A percentile compares a stretch with the other conserved stretches of the same genome.
Conservation (phyloP, 176 grass and related monocot species). For the Aegilops bicornis region DNA sequence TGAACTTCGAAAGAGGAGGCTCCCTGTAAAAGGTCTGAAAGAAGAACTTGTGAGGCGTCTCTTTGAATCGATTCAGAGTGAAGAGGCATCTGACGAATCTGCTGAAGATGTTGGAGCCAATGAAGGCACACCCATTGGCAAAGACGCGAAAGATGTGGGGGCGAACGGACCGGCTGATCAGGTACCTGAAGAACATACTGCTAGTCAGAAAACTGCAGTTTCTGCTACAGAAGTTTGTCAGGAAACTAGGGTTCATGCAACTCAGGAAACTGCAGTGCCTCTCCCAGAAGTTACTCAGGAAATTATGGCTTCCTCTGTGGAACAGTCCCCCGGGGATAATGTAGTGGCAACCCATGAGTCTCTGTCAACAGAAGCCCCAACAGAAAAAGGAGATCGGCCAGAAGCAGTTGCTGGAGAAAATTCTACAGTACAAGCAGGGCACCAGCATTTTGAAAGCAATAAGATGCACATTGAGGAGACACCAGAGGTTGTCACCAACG, state of each 20-base stretch:
- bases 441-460: slow-evolving; percentile 13
- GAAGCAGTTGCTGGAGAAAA: slow-evolving; percentile 31
- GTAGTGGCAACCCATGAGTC: slow-evolving; percentile 14
- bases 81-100: slow-evolving; percentile 21
- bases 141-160: slow-evolving; percentile 9
- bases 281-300: slow-evolving; percentile 8
- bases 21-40: slow-evolving; percentile 88
- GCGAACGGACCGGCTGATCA: not conserved
- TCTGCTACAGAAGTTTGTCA: slow-evolving; percentile 21
- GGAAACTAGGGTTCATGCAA: slow-evolving; percentile 36
- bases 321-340: not conserved
- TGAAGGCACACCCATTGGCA: not conserved
- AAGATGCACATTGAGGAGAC: slow-evolving; percentile 20
- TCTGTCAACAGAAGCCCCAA: slow-evolving; percentile 11
- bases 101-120: slow-evolving; percentile 19
- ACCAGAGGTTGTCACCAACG: slow-evolving; percentile 28
- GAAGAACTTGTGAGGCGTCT: slow-evolving; percentile 90
- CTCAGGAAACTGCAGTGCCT: slow-evolving; percentile 33
- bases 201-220: slow-evolving; percentile 28
- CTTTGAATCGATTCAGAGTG: slow-evolving; percentile 68
- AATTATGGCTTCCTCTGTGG: not conserved
- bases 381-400: slow-evolving; percentile 16
- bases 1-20: slow-evolving; percentile 78
- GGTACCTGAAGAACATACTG: slow-evolving; percentile 23
- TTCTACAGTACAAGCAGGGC: slow-evolving; percentile 22